Conservation (phyloP, 2,329 filamentous ascomycete species). For the Elsinoe fawcettii region DNA sequence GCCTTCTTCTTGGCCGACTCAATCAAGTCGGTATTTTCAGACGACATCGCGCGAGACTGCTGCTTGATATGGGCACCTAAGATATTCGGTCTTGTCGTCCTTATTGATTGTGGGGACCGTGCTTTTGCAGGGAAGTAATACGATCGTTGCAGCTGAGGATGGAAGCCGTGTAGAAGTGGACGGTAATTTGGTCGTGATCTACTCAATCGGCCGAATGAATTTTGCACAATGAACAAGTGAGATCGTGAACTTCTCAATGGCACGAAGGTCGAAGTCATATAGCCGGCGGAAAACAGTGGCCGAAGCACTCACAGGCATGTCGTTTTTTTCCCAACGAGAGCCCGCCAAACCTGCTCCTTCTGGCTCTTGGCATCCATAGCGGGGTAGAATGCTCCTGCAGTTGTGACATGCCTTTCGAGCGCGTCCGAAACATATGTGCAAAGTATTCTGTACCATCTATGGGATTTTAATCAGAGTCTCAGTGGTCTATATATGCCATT, state of each 20-base stretch:
- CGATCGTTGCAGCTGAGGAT: no score
- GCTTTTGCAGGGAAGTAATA: no score
- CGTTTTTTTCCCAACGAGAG: conserved; percentile 7
- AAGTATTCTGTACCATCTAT: no score
- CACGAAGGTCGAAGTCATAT: neutral
- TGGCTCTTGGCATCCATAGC: conserved; percentile 1
- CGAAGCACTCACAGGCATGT: conserved; percentile 1
- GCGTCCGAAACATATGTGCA: no score
- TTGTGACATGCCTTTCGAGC: neutral
- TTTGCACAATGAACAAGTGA: neutral
- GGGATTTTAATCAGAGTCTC: no score
- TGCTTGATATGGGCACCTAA: neutral
- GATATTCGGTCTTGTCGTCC: no score
- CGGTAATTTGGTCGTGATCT: no score
- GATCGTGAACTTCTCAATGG: neutral
- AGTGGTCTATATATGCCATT: neutral
- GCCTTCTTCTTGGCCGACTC: conserved; percentile 69
- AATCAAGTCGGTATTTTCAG: conserved; percentile 31
- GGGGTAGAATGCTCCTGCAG: neutral
- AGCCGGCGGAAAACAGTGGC: neutral
- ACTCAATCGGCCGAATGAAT: no score
- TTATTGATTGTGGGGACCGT: no score
- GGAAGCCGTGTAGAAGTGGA: no score
- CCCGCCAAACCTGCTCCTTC: conserved; percentile 5
- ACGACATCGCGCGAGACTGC: neutral